phyloP scores from a whole-genome alignment of 2,329 filamentous ascomycete genomes.

The Botrytis tulipae region DNA sequence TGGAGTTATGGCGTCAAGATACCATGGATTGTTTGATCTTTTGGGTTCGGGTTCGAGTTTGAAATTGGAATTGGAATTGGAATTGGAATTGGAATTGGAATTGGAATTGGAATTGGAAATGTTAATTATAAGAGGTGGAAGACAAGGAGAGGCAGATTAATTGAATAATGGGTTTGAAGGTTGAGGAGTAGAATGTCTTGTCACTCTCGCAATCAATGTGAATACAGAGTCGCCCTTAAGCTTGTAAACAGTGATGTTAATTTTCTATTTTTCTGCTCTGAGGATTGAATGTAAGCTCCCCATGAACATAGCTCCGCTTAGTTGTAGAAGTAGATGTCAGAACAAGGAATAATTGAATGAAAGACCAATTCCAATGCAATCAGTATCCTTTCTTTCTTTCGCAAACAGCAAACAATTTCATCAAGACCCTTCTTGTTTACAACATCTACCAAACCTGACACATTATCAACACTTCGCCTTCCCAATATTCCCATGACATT shows the following conservation, averaged over 20 bases:
- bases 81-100: not conserved
- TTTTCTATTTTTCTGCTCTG: not conserved
- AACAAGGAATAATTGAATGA: not conserved
- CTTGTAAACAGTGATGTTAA: not conserved
- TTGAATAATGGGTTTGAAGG: not conserved
- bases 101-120: not conserved
- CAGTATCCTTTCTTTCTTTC: not conserved
- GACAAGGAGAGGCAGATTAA: not conserved
- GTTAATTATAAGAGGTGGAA: no score
- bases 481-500: not conserved
- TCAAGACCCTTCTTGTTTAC: not conserved
- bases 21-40: conserved; percentile 20
- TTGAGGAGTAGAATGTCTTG: not conserved
- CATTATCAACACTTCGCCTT: not conserved
- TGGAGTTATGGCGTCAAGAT: conserved; percentile 14
- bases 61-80: not conserved
- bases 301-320: not conserved
- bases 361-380: not conserved
- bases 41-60: not conserved
- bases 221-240: not conserved
- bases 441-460: not conserved
- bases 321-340: not conserved
- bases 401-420: not conserved
- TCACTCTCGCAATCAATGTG: not conserved
- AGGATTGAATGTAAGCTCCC: not conserved